Evolutionary conservation across 1,284 basidiomycete species (phyloP), one percentile per base, ranked within the genome.

Genomic region (Irpex sp.): DNA sequence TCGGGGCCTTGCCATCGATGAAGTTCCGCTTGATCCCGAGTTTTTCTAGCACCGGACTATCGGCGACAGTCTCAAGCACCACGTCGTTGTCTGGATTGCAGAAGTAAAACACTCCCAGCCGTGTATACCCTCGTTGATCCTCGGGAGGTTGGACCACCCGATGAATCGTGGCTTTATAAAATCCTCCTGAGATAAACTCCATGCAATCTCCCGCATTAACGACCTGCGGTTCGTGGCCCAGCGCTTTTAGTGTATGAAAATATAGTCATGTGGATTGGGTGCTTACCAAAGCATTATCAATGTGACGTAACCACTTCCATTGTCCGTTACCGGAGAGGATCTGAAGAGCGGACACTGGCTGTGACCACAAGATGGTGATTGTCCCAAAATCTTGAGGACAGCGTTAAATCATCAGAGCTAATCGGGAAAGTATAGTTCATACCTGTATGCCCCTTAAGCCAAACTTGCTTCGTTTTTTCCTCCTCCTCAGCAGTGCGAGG

Each of bases 391-490:
- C 85, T 86, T 43, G 33, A 0, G 35, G 13, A 1, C 4, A 15
- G 11, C 9, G 13, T 53, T 21, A 60, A 55, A 5, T 26, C 50
- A 17, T 4, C 7, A 51, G 0, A 26, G 26, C 26, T 36, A 51
- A 13, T 33, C 31, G 7, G 7, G 8, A 6, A 15, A 53, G 1
- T 54, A 33, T 33, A 8, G 37, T 1, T 26, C 51, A 37, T 5
- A 82, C 85, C 83, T 4, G 81, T 84, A 62, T 87, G 85, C 2
- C 85, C 85, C 67, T 86, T 85, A 17, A 86, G 69, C 84, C 83
- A 86, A 19, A 86, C 81, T 43, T 82, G 77, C 54, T 83, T 82
- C 0, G 82, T 79, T 66, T 80, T 80, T 6, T 63, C 60, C 63
- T 86, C 84, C 47, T 86, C 85, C 4, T 84, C 83, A 11, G 70